A percentile compares a stretch with the other conserved stretches of the same genome.
These are phyloP conservation scores for Daldinia childiae DNA, from an alignment of 495 filamentous ascomycete species.

Conservation along the genomic window DNA sequence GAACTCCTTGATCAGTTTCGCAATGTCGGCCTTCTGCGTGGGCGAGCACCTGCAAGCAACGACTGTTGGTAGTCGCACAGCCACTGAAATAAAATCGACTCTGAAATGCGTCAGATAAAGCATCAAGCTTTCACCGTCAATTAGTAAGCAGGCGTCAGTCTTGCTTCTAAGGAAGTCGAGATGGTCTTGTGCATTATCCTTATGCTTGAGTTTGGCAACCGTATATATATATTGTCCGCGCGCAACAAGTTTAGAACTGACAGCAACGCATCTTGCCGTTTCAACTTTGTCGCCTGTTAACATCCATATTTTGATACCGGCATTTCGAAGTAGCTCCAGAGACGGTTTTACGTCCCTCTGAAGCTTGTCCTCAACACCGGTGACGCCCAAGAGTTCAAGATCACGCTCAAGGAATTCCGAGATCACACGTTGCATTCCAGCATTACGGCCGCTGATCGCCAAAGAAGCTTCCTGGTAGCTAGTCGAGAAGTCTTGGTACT, in stretches of 20 bases:
- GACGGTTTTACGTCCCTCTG: constrained; percentile 95
- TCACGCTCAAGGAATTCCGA: constrained; percentile 85
- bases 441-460: constrained; percentile 79
- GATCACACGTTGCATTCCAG: constrained; percentile 80
- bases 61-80: constrained; percentile 88
- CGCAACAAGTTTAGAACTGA: constrained; percentile 92
- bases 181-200: constrained; percentile 82
- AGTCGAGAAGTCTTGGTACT: constrained; percentile 80
- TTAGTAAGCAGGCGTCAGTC: constrained; percentile 86
- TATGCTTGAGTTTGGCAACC: constrained; percentile 80
- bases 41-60: constrained; percentile 97
- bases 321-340: constrained; percentile 93
- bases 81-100: constrained; percentile 84
- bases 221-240: constrained; percentile 96
- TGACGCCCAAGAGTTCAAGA: constrained; percentile 92
- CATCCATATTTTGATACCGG: constrained; percentile 99
- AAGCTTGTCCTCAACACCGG: constrained; percentile 96
- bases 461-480: constrained; percentile 83
- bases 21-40: constrained; percentile 95
- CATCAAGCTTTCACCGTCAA: constrained; percentile 90
- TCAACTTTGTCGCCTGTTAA: constrained; percentile 99
- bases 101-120: constrained; percentile 85
- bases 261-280: constrained; percentile 95
- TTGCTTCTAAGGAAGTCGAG: constrained; percentile 90
- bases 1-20: constrained; percentile 86